Evolutionary conservation across 2,329 filamentous ascomycete genomes (phyloP).

Genomic region (Diaporthe caulivora): DNA sequence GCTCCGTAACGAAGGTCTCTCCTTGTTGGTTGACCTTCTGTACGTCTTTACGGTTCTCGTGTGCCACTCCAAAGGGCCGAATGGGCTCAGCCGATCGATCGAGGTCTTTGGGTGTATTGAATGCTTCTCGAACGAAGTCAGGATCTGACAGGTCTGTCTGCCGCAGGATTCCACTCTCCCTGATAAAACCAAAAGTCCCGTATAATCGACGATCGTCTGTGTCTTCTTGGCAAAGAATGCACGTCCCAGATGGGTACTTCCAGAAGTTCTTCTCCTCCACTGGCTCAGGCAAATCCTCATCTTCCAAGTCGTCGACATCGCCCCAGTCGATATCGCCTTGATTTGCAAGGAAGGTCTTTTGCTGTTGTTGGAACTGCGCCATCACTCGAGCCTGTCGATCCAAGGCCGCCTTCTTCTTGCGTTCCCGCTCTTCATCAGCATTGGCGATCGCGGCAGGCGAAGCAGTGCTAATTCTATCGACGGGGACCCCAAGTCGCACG

Average conservation of each 20-base stretch:
- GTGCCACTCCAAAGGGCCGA: slow-evolving; percentile 90
- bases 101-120: slow-evolving; percentile 81
- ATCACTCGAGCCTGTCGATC: slow-evolving; percentile 94
- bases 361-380: slow-evolving; percentile 98
- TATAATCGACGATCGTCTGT: slow-evolving; percentile 90
- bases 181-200: slow-evolving; percentile 92
- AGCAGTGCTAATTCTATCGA: slow-evolving; percentile 84
- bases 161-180: slow-evolving; percentile 86
- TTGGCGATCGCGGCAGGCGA: slow-evolving; percentile 79
- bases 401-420: slow-evolving; percentile 90
- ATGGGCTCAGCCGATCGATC: slow-evolving; percentile 87
- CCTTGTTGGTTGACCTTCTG: slow-evolving; percentile 82
- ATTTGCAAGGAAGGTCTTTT: slow-evolving; percentile 92
- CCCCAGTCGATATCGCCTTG: slow-evolving; percentile 92
- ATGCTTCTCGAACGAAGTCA: slow-evolving; percentile 87
- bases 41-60: slow-evolving; percentile 84
- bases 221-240: slow-evolving; percentile 96
- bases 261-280: slow-evolving; percentile 80
- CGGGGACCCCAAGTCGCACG: slow-evolving; percentile 71
- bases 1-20: slow-evolving; percentile 77
- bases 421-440: slow-evolving; percentile 79
- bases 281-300: slow-evolving; percentile 70
- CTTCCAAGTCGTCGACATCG: slow-evolving; percentile 82
- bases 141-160: slow-evolving; percentile 86
- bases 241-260: slow-evolving; percentile 93